phyloP scores from a whole-genome alignment of 179 eudicot genomes.

The Beta lomatogona region DNA sequence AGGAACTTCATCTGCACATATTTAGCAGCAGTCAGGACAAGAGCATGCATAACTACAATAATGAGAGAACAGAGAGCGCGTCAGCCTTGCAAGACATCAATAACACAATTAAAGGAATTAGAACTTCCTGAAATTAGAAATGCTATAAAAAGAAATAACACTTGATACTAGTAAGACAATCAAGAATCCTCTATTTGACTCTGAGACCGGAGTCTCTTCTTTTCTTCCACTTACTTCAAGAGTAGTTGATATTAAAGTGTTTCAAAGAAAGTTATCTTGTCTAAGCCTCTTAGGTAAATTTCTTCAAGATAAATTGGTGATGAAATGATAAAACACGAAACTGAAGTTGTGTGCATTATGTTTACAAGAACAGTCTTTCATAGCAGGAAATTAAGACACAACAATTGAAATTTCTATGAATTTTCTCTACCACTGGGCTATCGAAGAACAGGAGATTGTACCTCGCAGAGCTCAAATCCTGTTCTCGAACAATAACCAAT shows the following conservation, averaged over 20 bases:
- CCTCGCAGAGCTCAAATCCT: not conserved
- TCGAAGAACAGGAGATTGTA: not conserved
- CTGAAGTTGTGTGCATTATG: not conserved
- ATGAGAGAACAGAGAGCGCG: not conserved
- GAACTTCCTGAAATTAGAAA: not conserved
- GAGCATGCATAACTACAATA: conserved; percentile 5
- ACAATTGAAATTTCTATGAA: not conserved
- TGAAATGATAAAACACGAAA: not conserved
- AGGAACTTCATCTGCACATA: not conserved
- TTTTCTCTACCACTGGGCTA: not conserved
- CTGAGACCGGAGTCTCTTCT: not conserved
- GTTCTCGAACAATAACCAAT: not conserved
- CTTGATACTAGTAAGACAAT: not conserved
- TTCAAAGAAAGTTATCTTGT: not conserved
- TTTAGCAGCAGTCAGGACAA: not conserved
- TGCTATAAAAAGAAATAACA: not conserved
- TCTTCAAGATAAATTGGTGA: not conserved
- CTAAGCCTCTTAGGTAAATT: not conserved
- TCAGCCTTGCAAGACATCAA: not conserved
- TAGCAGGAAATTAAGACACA: not conserved
- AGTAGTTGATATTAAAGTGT: not conserved
- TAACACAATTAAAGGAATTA: not conserved
- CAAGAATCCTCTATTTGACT: not conserved
- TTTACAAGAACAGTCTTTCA: not conserved
- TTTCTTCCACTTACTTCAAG: not conserved